These are phyloP conservation scores for Tetradesmus lagerheimii DNA, from an alignment of 139 green algal genomes.

Conservation along the genomic window DNA sequence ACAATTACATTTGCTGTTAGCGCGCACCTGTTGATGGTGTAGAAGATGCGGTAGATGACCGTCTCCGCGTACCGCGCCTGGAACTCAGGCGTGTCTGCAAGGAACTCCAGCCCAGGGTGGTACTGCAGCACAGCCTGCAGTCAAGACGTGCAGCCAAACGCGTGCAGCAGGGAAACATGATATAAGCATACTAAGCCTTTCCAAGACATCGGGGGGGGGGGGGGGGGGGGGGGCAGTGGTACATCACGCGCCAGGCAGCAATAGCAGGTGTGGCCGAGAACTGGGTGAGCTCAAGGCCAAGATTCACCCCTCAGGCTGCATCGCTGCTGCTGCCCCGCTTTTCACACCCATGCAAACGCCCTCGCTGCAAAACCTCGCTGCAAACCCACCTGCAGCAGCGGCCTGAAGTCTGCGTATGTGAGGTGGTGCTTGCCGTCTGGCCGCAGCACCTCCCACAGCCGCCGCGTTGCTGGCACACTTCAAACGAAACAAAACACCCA, in stretches of 20 bases:
- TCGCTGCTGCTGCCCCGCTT: too few species aligned
- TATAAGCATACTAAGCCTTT: too few species aligned
- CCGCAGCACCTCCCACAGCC: constrained; percentile 61
- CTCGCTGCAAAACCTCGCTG: too few species aligned
- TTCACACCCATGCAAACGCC: too few species aligned
- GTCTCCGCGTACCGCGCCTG: constrained; percentile 96
- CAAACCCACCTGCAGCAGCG: constrained; percentile 81
- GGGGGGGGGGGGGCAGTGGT: too few species aligned
- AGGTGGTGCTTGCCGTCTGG: constrained; percentile 60
- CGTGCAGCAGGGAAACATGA: too few species aligned
- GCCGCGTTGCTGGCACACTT: not conserved
- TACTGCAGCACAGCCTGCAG: constrained; percentile 79
- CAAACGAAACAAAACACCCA: not conserved
- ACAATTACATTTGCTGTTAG: not conserved
- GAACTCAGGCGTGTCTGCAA: constrained; percentile 97
- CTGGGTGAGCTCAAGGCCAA: too few species aligned
- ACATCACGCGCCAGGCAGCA: too few species aligned
- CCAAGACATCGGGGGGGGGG: too few species aligned
- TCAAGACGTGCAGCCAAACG: too few species aligned
- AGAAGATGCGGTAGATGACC: constrained; percentile 98
- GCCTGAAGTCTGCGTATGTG: constrained; percentile 83
- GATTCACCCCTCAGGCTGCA: too few species aligned
- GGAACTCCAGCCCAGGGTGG: constrained; percentile 98
- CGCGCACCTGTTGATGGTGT: constrained; percentile 84
- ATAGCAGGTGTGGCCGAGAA: too few species aligned